Conservation (phyloP, 495 filamentous ascomycete species). For the Sporormia fimetaria region DNA sequence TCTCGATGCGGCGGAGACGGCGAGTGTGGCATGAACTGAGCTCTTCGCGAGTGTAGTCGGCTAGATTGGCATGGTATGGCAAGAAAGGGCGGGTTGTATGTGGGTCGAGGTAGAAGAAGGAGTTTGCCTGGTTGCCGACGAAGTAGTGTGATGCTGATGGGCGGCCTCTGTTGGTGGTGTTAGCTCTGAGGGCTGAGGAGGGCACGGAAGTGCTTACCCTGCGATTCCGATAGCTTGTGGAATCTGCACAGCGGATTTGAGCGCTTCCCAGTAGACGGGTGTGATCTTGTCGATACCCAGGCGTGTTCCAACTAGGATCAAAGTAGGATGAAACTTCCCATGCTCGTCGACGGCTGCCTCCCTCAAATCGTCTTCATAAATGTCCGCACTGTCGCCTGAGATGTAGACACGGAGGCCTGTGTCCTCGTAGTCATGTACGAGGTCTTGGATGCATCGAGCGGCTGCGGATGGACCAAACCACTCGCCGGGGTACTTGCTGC, state of each 20-base stretch:
- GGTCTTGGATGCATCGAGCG: constrained; percentile 84
- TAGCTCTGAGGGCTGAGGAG: constrained; percentile 1
- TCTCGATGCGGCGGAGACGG: constrained; percentile 65
- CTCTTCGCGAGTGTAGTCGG: constrained; percentile 56
- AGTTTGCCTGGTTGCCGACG: constrained; percentile 77
- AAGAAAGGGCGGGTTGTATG: constrained; percentile 66
- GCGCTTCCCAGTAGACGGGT: constrained; percentile 79
- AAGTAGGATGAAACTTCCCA: constrained; percentile 61
- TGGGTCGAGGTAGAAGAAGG: constrained; percentile 92
- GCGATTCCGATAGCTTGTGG: constrained; percentile 90
- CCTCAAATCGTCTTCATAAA: constrained; percentile 82
- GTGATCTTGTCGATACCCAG: constrained; percentile 91
- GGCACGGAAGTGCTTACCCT: constrained; percentile 48
- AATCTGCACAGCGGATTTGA: constrained; percentile 70
- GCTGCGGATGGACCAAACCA: constrained; percentile 99
- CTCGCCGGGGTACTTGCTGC: constrained; percentile 89
- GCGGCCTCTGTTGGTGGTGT: constrained; percentile 51
- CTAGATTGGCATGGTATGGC: constrained; percentile 40
- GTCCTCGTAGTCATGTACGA: constrained; percentile 49
- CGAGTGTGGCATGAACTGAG: constrained; percentile 78
- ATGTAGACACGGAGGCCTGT: constrained; percentile 68
- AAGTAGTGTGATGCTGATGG: constrained; percentile 96
- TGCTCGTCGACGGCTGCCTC: constrained; percentile 55
- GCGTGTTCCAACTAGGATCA: constrained; percentile 78
- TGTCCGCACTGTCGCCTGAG: constrained; percentile 78